These are phyloP conservation scores for Ceratobasidium sp. DNA, from an alignment of 1,284 basidiomycete genomes.

Conservation along the genomic window DNA sequence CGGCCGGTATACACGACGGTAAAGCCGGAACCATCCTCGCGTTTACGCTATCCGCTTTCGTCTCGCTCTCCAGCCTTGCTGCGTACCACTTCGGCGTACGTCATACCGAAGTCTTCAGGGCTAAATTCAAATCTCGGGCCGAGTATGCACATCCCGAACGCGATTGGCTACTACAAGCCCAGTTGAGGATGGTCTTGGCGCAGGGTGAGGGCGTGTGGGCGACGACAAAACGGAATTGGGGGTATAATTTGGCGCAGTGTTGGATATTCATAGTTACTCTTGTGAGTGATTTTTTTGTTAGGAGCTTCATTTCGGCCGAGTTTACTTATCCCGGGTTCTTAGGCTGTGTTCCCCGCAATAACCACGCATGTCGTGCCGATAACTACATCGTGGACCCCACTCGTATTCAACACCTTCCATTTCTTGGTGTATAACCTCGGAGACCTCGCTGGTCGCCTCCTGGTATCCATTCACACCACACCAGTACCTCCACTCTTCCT, in stretches of 20 bases:
- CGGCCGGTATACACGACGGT: background rate
- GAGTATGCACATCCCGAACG: background rate
- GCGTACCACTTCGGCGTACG: slow-evolving; percentile 1
- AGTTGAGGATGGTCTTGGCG: slow-evolving; percentile 15
- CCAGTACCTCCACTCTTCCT: background rate
- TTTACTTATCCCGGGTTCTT: background rate
- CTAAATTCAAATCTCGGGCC: background rate
- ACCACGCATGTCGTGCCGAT: background rate
- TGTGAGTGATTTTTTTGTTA: background rate
- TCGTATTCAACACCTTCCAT: background rate
- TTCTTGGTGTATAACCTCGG: background rate
- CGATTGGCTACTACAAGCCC: background rate
- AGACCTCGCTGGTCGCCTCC: slow-evolving; percentile 3
- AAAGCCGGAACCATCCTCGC: background rate
- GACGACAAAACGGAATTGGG: slow-evolving; percentile 4
- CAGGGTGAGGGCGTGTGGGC: slow-evolving; percentile 8
- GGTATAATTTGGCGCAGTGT: slow-evolving; percentile 16
- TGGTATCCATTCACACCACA: background rate
- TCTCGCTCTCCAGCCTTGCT: background rate
- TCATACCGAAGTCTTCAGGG: background rate
- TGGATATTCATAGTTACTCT: slow-evolving; percentile 3
- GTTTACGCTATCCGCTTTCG: background rate
- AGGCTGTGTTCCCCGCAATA: slow-evolving; percentile 17
- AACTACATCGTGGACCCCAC: background rate
- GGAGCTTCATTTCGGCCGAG: background rate